Evolutionary conservation across 768 basidiomycete species (phyloP), one percentile per base, ranked within the genome.

Genomic region (Lentinula detonsa): DNA sequence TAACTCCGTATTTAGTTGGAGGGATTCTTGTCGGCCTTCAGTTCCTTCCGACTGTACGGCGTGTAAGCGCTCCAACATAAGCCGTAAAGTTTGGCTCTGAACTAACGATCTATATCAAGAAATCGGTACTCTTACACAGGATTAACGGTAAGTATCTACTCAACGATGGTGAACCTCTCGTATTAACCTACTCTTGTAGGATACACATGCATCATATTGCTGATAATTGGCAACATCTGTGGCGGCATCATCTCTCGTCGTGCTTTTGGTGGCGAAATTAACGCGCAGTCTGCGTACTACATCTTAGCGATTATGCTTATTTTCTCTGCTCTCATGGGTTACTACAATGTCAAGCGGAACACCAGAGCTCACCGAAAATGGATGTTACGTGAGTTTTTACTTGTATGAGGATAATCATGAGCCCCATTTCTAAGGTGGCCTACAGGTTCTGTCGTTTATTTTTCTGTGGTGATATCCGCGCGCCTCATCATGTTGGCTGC

Each of bases 281-380:
- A 70, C 39, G 64, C 61, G 15, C 69, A 69, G 53, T 65, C 67
- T 1, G 68, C 59, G 7, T 71, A 65, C 54, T 70, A 66, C 53
- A 60, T 64, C 37, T 55, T 68, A 1, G 65, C 60, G 1, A 66
- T 68, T 56, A 64, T 70, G 64, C 56, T 66, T 35, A 61, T 67
- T 33, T 60, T 55, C 55, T 37, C 63, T 21, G 67, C 60, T 13
- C 16, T 67, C 3, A 31, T 68, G 54, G 70, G 70, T 5, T 31
- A 64, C 34, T 64, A 61, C 56, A 64, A 71, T 40, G 68, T 65
- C 28, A 69, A 66, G 58, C 62, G 56, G 39, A 61, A 70, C 48
- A 71, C 70, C 21, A 64, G 67, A 16, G 49, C 60, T 18, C 70
- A 71, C 62, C 48, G 70, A 54, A 67, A 67, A 57, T 71, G 70